Percentiles rank a stretch among this genome's conserved stretches.
Evolutionary conservation across 1,139 yeast species (phyloP).

Genomic region (Zygoascus sp.): DNA sequence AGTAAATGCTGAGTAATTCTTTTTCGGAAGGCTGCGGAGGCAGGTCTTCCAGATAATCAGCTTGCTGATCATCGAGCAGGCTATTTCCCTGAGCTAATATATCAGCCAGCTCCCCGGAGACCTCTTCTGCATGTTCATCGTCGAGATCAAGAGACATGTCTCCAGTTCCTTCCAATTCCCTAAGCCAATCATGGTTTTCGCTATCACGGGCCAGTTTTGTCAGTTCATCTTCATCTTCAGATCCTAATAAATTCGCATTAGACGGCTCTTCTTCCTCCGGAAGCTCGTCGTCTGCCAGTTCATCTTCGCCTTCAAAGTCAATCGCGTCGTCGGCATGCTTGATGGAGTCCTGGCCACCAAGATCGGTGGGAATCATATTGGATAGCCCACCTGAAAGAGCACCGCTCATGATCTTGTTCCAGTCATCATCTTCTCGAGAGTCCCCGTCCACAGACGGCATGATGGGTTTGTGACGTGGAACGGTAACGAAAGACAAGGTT

Average conservation of each 20-base stretch:
- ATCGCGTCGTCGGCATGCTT: slow-evolving; percentile 89
- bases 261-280: slow-evolving; percentile 41
- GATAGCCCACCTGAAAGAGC: slow-evolving; percentile 24
- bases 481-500: not conserved
- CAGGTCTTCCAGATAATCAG: slow-evolving; percentile 10
- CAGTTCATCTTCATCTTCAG: slow-evolving; percentile 37
- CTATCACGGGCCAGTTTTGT: slow-evolving; percentile 3
- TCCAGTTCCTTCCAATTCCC: slow-evolving; percentile 5
- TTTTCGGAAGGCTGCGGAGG: slow-evolving; percentile 16
- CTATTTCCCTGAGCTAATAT: not conserved
- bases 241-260: slow-evolving; percentile 21
- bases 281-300: slow-evolving; percentile 78
- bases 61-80: not conserved
- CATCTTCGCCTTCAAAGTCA: slow-evolving; percentile 93
- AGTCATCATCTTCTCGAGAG: slow-evolving; percentile 24
- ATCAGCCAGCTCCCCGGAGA: not conserved
- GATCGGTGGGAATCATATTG: slow-evolving; percentile 26
- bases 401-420: slow-evolving; percentile 25
- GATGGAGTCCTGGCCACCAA: slow-evolving; percentile 36
- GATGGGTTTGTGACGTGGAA: slow-evolving; percentile 1
- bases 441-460: slow-evolving; percentile 9
- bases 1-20: slow-evolving; percentile 39
- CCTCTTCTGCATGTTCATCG: not conserved
- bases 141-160: not conserved
- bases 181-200: slow-evolving; percentile 19